Evolutionary conservation across 768 basidiomycete species (phyloP).

Genomic region (Chalciporus piperatus): DNA sequence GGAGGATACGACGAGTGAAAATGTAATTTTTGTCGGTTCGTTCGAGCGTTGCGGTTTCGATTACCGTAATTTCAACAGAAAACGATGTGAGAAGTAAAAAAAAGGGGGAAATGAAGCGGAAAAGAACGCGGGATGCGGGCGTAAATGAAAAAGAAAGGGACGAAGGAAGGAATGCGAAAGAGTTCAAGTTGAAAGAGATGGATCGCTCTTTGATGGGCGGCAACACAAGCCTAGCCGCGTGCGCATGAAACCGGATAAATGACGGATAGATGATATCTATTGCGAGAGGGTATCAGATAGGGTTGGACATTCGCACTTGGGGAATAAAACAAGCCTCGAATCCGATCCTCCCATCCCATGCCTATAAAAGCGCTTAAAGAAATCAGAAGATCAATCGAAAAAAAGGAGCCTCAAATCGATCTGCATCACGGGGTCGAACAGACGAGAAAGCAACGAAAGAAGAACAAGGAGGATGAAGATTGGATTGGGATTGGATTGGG

Average conservation of each 20-base stretch:
- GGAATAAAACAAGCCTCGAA: not conserved
- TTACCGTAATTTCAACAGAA: not conserved
- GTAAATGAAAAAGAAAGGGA: not conserved
- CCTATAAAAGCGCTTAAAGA: not conserved
- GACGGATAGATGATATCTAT: not conserved
- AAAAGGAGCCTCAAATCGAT: not conserved
- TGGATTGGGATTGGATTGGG: not conserved
- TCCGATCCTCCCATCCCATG: not conserved
- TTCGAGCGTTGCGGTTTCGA: not conserved
- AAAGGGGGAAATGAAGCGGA: not conserved
- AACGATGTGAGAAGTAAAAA: not conserved
- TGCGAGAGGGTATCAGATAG: not conserved
- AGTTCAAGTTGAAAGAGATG: not conserved
- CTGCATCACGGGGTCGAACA: not conserved
- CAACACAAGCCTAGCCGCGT: not conserved
- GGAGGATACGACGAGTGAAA: constrained; percentile 21
- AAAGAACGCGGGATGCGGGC: not conserved
- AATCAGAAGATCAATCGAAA: not conserved
- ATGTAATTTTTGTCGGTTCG: not conserved
- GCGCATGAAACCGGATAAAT: not conserved
- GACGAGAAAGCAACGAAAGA: not conserved
- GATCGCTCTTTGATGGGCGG: not conserved
- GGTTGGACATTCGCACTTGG: not conserved
- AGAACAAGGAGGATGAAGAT: not conserved
- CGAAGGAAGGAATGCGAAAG: not conserved